Base-by-base conservation (phyloP, 768 basidiomycete genomes). In the Rhodotorula taiwanensis region DNA sequence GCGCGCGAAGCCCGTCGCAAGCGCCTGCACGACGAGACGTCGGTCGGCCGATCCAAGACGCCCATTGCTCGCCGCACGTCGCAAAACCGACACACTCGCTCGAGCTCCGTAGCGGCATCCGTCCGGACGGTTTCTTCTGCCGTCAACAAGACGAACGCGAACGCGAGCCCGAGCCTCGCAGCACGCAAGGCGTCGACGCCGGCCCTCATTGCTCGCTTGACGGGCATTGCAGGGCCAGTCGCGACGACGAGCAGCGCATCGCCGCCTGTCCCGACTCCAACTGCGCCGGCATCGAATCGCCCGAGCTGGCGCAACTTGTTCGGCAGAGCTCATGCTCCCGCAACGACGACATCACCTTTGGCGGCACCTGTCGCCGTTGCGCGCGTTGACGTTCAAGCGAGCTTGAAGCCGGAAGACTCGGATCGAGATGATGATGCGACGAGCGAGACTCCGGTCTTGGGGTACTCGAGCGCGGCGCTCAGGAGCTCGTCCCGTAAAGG, bases 191-290 rank as follows among this genome's bases (percentile, higher is more conserved):
- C 60, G 3, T 50, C 56, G 8, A 62, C 66, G n/a, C 60, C 60
- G 11, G 60, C 66, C 18, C 55, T 68, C 14, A 68, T 68, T 48
- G 62, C 67, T 2, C 49, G 67, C 25, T 42, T 68, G 25, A 66
- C 64, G 1, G 58, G 55, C 6, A 43, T n/a, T 2, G 30, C 55
- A 0, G 33, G 44, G 0, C 28, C 55, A 7, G 28, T 49, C n/a
- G 27, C 55, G 10, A 48, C 63, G 21, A 13, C 52, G 4, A 42
- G 20, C 9, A 3, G 47, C n/a, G 39, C 25, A 10, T 28, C 27
- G 18, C 9, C 10, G 7, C 41, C 16, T 5, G 39, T 39, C 4
- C 39, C 52, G 20, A 41, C 36, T 9, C 36, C 36, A 39, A n/a
- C 31, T 23, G 28, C 51, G 4, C 52, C 50, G 10, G 16, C 53